Conservation (phyloP, 164 flowering plant genomes). For the Tetrastigma voinierianum region DNA sequence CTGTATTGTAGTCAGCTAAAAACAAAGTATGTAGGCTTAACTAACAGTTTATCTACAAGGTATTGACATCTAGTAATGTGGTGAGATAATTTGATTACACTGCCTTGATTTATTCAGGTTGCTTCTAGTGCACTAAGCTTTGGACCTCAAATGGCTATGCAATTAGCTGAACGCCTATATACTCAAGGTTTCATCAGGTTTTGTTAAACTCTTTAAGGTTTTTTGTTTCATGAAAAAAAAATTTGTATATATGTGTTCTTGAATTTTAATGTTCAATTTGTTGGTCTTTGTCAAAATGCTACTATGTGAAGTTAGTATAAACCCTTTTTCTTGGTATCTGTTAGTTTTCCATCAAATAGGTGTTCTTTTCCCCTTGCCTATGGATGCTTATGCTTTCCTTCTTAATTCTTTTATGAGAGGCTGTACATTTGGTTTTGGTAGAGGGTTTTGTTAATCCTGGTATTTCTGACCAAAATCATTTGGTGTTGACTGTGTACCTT, state of each 20-base stretch:
- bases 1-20: not conserved
- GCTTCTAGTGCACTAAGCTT: slow-evolving; percentile 90
- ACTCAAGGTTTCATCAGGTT: slow-evolving; percentile 97
- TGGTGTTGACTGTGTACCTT: too few relatives aligned
- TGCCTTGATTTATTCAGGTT: slow-evolving; percentile 45
- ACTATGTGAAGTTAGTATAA: not conserved
- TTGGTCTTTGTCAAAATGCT: not conserved
- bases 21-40: not conserved
- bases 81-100: not conserved
- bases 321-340: not conserved
- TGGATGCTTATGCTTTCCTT: too few relatives aligned
- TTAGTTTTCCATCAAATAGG: not conserved
- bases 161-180: slow-evolving; percentile 89
- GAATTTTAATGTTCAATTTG: not conserved
- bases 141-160: slow-evolving; percentile 96
- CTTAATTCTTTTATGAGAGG: too few relatives aligned
- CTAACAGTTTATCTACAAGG: not conserved
- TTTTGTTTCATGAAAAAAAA: not conserved
- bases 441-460: too few relatives aligned
- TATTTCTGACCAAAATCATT: too few relatives aligned
- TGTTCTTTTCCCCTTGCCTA: too few relatives aligned
- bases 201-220: slow-evolving; percentile 1
- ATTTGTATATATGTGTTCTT: not conserved
- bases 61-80: not conserved
- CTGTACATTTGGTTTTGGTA: too few relatives aligned